These are phyloP conservation scores for Phaeophleospora eucalypticola DNA, from an alignment of 2,329 filamentous ascomycete genomes.

Conservation along the genomic window DNA sequence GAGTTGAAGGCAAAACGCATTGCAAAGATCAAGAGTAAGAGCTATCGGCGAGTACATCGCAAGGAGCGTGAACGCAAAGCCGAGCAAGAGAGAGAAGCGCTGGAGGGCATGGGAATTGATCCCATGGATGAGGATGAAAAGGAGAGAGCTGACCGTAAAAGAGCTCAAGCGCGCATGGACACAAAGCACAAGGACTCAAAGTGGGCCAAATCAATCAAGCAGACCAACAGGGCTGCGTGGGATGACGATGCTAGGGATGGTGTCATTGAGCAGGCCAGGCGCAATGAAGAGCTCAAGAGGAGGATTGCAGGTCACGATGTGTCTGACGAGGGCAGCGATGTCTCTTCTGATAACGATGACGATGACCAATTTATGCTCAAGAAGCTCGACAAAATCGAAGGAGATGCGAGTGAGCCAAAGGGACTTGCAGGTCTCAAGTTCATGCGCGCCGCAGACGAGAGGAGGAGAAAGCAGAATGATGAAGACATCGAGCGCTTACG, in stretches of 20 bases:
- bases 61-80: slow-evolving; percentile 64
- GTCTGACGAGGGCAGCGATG: slow-evolving; percentile 48
- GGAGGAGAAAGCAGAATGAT: slow-evolving; percentile 74
- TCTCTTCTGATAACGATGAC: slow-evolving; percentile 50
- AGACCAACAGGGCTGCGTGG: slow-evolving; percentile 76
- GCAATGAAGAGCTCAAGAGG: slow-evolving; percentile 75
- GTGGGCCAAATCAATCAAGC: slow-evolving; percentile 82
- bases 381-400: slow-evolving; percentile 43
- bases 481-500: slow-evolving; percentile 57
- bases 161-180: slow-evolving; percentile 81
- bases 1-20: slow-evolving; percentile 84
- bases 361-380: slow-evolving; percentile 42
- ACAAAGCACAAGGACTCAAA: slow-evolving; percentile 83
- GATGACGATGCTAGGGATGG: slow-evolving; percentile 79
- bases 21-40: slow-evolving; percentile 98
- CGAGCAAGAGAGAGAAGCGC: slow-evolving; percentile 53
- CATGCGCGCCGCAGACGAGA: slow-evolving; percentile 84
- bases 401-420: slow-evolving; percentile 8
- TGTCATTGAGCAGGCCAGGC: slow-evolving; percentile 73
- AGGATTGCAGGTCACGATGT: slow-evolving; percentile 71
- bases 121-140: slow-evolving; percentile 59
- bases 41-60: slow-evolving; percentile 86
- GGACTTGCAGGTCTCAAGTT: slow-evolving; percentile 78
- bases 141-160: slow-evolving; percentile 64
- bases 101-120: slow-evolving; percentile 54